These are phyloP conservation scores for sunflower (Helianthus annuus) DNA, from an alignment of 129 eudicot species.

Conservation along the genomic window HanXRQr2.0-SUNRISE NC_035441.2:160679775-160680274, in stretches of 20 bases:
- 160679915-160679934: not conserved
- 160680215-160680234: not conserved
- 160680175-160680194: slow-evolving; percentile 1
- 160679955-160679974: not conserved
- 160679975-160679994: not conserved
- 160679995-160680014: not conserved
- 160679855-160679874: no score
- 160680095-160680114: not conserved
- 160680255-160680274: not conserved
- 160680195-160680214: not conserved
- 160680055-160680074: no score
- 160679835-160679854: no score
- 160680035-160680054: not conserved
- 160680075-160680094: not conserved
- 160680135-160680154: not conserved
- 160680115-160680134: not conserved
- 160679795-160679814: no score
- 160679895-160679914: slow-evolving; percentile 6
- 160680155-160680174: not conserved
- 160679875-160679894: not conserved
- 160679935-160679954: slow-evolving; percentile 4
- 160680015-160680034: not conserved
- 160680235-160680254: not conserved
- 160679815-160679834: no score
- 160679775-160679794: no score